Percentiles rank a stretch among this genome's conserved stretches.
phyloP scores from a whole-genome alignment of 352 stramenopile species.

The Thraustochytrium striatum region DNA sequence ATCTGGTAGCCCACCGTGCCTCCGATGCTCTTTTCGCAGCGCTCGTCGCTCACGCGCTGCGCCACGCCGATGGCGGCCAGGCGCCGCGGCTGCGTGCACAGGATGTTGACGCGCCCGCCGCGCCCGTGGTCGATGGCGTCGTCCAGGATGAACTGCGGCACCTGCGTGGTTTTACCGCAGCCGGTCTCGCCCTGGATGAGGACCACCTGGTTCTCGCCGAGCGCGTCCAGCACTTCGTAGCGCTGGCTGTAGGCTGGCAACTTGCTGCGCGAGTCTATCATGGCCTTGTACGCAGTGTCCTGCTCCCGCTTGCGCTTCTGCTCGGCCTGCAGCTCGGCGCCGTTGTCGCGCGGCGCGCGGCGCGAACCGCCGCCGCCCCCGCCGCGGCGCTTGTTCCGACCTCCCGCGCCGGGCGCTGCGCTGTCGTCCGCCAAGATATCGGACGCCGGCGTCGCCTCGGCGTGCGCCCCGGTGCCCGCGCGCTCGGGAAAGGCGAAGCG shows the following conservation, averaged over 20 bases:
- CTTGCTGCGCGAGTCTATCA: conserved; percentile 47
- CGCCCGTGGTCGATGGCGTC: conserved; percentile 70
- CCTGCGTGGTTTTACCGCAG: conserved; percentile 85
- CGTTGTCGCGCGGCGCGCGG: not conserved
- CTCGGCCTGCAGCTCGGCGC: not conserved
- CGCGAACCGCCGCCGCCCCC: not conserved
- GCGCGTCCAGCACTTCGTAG: conserved; percentile 68
- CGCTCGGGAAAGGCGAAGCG: conserved; percentile 5
- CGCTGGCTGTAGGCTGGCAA: conserved; percentile 75
- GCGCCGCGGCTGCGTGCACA: conserved; percentile 91
- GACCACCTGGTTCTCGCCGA: conserved; percentile 78
- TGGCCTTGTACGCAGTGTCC: conserved; percentile 40
- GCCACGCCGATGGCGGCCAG: conserved; percentile 91
- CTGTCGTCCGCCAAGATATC: too few species aligned
- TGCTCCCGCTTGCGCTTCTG: not conserved
- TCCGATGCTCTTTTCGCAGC: conserved; percentile 63
- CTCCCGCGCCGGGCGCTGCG: too few species aligned
- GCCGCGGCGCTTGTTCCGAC: not conserved
- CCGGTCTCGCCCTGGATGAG: conserved; percentile 90
- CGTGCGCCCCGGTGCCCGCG: not conserved
- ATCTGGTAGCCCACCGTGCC: conserved; percentile 77
- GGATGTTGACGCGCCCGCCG: conserved; percentile 80
- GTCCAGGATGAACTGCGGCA: conserved; percentile 93
- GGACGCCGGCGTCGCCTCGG: not conserved
- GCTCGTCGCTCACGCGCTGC: conserved; percentile 84